Evolutionary conservation across 768 basidiomycete species (phyloP).

Genomic region (Clathrus columnatus): DNA sequence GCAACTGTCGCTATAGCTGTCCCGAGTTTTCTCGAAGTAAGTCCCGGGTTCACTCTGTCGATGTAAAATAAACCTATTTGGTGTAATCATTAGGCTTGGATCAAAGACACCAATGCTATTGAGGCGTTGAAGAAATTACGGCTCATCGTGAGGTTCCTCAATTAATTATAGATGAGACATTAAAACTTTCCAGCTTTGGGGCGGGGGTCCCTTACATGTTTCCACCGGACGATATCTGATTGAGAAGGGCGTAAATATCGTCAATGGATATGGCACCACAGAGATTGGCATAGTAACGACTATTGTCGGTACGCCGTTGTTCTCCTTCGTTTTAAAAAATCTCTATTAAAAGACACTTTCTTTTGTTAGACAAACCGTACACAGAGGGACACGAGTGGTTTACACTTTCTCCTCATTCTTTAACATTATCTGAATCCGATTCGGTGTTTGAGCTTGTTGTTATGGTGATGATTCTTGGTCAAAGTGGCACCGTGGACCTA

Average conservation of each 20-base stretch:
- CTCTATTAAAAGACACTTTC: too few species aligned
- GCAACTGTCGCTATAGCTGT: conserved; percentile 7
- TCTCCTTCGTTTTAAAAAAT: too few species aligned
- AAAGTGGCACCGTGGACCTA: too few species aligned
- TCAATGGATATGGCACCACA: conserved; percentile 8
- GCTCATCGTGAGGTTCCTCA: conserved; percentile 8
- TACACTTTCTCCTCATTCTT: conserved; percentile 16
- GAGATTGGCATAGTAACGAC: background rate
- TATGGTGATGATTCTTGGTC: conserved; percentile 29
- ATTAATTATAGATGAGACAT: background rate
- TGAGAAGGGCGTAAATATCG: conserved; percentile 11
- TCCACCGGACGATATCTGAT: conserved; percentile 7
- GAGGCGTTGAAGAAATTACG: conserved; percentile 5
- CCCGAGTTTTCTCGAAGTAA: conserved; percentile 14
- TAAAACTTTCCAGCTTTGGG: conserved; percentile 9
- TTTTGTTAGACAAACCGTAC: background rate
- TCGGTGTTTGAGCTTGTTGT: conserved; percentile 30
- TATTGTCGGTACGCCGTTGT: background rate
- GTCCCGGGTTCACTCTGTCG: too few species aligned
- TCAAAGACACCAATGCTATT: conserved; percentile 2
- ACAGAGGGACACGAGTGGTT: conserved; percentile 31
- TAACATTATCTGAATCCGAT: too few species aligned
- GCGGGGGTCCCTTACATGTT: conserved; percentile 11
- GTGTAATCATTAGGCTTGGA: conserved; percentile 5
- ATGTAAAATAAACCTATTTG: too few species aligned